A percentile compares a stretch with the other conserved stretches of the same genome.
These are phyloP conservation scores for Paecilomyces dactylethromorphus DNA, from an alignment of 2,329 filamentous ascomycete species.

Conservation along the genomic window DNA sequence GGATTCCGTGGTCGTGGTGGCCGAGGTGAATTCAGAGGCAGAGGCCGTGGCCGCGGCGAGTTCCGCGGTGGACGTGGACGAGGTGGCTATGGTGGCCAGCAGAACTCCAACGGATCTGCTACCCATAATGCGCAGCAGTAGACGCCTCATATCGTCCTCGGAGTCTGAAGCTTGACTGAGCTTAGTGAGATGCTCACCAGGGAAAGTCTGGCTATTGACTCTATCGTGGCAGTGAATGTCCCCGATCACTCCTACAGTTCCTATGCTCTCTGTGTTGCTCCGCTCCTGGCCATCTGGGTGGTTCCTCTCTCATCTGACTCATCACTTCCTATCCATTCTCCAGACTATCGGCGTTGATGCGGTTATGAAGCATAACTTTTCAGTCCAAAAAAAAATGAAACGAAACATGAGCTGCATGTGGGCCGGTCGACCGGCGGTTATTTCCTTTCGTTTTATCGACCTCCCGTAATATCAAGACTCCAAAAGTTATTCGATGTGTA, in stretches of 20 bases:
- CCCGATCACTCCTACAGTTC: conserved; percentile 1
- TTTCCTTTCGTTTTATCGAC: conserved; percentile 3
- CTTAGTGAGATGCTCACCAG: too few species aligned
- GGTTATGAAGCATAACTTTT: conserved; percentile 31
- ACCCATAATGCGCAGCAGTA: conserved; percentile 13
- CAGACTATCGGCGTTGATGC: conserved; percentile 24
- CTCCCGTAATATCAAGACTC: conserved; percentile 7
- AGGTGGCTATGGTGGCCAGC: conserved; percentile 17
- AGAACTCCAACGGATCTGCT: conserved; percentile 14
- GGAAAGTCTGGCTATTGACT: too few species aligned
- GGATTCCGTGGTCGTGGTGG: conserved; percentile 29
- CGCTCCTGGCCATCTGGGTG: conserved; percentile 3
- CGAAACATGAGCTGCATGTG: conserved; percentile 1
- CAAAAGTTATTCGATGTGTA: conserved; percentile 23
- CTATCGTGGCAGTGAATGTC: neutral
- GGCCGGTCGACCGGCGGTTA: neutral
- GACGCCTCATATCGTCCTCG: conserved; percentile 7
- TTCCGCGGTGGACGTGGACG: conserved; percentile 27
- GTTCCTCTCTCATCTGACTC: neutral
- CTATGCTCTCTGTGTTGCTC: conserved; percentile 2
- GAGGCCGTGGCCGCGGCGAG: conserved; percentile 27
- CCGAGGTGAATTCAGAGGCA: conserved; percentile 28
- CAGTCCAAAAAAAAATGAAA: conserved; percentile 1
- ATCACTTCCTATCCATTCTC: conserved; percentile 12
- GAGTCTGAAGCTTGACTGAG: neutral